A percentile compares a stretch with the other conserved stretches of the same genome.
phyloP scores from a whole-genome alignment of 306 rosid genomes.

The Mimosa bimucronata region DNA sequence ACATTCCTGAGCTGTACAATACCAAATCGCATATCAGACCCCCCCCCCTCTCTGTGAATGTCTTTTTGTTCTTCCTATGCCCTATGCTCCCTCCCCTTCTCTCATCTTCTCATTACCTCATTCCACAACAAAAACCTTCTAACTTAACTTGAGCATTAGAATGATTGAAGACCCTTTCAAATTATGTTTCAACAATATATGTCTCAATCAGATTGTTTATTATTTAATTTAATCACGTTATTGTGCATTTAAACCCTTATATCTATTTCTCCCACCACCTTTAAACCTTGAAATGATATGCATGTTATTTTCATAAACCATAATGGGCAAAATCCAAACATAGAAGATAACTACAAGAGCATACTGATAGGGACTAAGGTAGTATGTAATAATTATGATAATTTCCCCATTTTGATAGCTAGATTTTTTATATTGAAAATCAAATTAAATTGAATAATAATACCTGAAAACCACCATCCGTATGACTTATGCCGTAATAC shows the following conservation, averaged over 20 bases:
- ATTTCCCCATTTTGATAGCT: not conserved
- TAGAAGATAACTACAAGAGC: not conserved
- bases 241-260: constrained; percentile 10
- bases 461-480: constrained; percentile 87
- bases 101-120: too few relatives aligned
- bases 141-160: too few relatives aligned
- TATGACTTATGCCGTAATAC: constrained; percentile 55
- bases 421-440: constrained; percentile 10
- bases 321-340: constrained; percentile 10
- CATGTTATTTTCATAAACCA: constrained; percentile 12
- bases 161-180: constrained; percentile 6
- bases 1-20: too few relatives aligned
- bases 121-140: too few relatives aligned
- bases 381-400: not conserved
- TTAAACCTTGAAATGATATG: constrained; percentile 16
- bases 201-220: constrained; percentile 2
- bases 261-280: constrained; percentile 7
- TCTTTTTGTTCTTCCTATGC: too few relatives aligned
- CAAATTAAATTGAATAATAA: constrained; percentile 19
- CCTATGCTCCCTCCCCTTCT: too few relatives aligned
- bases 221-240: not conserved
- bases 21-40: too few relatives aligned
- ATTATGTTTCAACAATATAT: constrained; percentile 15
- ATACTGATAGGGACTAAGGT: not conserved
- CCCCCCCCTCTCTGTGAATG: too few relatives aligned